phyloP scores from a whole-genome alignment of 2,329 filamentous ascomycete genomes.

The Diaporthe aspalathi region DNA sequence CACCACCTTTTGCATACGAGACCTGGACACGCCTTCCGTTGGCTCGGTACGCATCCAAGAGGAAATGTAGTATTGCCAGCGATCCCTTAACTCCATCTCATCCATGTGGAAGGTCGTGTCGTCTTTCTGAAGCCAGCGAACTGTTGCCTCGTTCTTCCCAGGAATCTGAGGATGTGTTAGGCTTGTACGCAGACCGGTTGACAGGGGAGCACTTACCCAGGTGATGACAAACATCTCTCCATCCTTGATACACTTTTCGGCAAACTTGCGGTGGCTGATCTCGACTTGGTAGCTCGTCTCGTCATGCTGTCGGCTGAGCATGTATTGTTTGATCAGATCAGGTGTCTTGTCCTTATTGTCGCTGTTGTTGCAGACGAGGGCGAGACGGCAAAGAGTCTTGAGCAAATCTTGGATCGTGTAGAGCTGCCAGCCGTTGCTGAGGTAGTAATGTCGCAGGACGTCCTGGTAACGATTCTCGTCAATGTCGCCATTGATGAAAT shows the following conservation, averaged over 20 bases:
- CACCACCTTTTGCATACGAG: conserved; percentile 74
- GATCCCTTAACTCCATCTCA: conserved; percentile 83
- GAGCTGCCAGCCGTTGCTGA: conserved; percentile 90
- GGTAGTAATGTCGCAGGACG: conserved; percentile 89
- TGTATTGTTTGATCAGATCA: conserved; percentile 89
- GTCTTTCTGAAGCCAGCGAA: conserved; percentile 77
- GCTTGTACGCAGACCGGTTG: neutral
- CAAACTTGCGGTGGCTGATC: conserved; percentile 89
- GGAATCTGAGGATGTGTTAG: conserved; percentile 66
- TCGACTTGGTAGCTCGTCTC: conserved; percentile 91
- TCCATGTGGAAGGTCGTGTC: conserved; percentile 87
- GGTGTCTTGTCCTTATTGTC: conserved; percentile 94
- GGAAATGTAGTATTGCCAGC: conserved; percentile 96
- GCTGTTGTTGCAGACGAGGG: conserved; percentile 82
- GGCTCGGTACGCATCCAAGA: conserved; percentile 90
- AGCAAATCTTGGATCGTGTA: conserved; percentile 94
- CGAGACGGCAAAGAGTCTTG: conserved; percentile 82
- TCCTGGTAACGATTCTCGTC: conserved; percentile 90
- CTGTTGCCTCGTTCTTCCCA: conserved; percentile 72
- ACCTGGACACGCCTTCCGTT: conserved; percentile 80
- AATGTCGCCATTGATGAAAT: conserved; percentile 83
- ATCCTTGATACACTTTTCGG: conserved; percentile 93
- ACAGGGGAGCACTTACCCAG: conserved; percentile 75
- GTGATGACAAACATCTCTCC: conserved; percentile 90
- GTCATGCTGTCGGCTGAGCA: conserved; percentile 81